Base-by-base conservation (phyloP, 805 yeast species). In the Candida succiphila region DNA sequence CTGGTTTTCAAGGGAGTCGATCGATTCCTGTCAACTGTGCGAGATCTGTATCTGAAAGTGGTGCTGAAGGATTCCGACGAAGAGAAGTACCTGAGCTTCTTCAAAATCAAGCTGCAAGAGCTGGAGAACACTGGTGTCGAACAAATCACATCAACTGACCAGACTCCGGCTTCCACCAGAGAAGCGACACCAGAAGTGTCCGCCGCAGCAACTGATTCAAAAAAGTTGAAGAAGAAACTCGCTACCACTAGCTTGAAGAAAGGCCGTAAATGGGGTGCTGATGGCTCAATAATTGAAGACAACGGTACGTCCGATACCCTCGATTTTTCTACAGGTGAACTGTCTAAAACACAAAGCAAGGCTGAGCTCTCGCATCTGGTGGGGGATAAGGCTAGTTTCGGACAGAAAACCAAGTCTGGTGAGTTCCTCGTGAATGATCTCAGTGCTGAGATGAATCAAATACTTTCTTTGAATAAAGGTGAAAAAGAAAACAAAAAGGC, bases 351-450 rank as follows among this genome's bases (percentile, higher is more conserved):
- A 7, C 20, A 32, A 5, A 23, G n/a, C 7, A 17, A 16, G 6
- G 6, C 4, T 14, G 52, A 55, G 27, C 35, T 59, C 17, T 35
- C 40, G 4, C 60, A 54, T 25, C 34, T 58, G 14, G 51, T 56
- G 32, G 77, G 75, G 13, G 48, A 61, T 34, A 58, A 58, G 36
- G 41, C 46, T 3, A 42, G 41, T 20, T 67, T 65, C 43, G 78
- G 78, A 12, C 37, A 57, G 4, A 51, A 57, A 31, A 59, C 63
- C 21, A 57, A 58, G 35, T 44, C 61, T 2, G 88, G 87, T 5
- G 73, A 72, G n/a, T 79, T 80, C 46, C 51, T 80, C 27, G 75
- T 81, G 10, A 73, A 64, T 35, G 86, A 79, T 42, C 62, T 81
- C 23, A 73, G 75, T 29, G 67, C 61, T 29, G 75, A 72, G 37